These are phyloP conservation scores for Tylopilus vinaceipallidus DNA, from an alignment of 768 basidiomycete species.

Conservation along the genomic window DNA sequence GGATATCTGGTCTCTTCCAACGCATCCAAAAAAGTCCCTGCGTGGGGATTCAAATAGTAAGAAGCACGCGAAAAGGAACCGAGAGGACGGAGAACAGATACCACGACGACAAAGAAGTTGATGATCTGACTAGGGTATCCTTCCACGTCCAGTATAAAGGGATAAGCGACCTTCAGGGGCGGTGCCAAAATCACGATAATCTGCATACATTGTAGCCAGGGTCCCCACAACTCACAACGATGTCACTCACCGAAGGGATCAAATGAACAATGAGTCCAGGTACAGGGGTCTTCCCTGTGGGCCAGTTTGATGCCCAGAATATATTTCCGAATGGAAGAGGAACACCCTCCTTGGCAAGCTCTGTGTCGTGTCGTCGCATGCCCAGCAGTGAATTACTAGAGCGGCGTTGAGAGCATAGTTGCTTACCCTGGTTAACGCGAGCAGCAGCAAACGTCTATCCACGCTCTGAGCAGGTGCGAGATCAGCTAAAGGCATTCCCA, in stretches of 20 bases:
- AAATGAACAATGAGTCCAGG: constrained; percentile 54
- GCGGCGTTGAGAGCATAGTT: neutral
- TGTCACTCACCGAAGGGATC: constrained; percentile 43
- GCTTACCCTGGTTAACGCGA: constrained; percentile 50
- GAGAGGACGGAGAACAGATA: constrained; percentile 29
- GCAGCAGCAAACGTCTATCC: constrained; percentile 48
- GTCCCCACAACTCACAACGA: neutral
- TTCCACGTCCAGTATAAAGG: constrained; percentile 58
- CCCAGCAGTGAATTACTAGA: neutral
- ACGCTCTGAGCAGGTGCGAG: neutral
- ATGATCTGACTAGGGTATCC: constrained; percentile 50
- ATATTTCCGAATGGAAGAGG: constrained; percentile 57
- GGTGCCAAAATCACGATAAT: constrained; percentile 53
- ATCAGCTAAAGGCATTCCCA: too few relatives aligned
- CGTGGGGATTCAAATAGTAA: constrained; percentile 6
- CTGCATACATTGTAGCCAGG: constrained; percentile 27
- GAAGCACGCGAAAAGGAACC: constrained; percentile 20
- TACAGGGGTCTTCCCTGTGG: constrained; percentile 51
- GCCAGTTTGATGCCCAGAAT: constrained; percentile 64
- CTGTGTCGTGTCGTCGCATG: constrained; percentile 20
- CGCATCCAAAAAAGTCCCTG: constrained; percentile 58
- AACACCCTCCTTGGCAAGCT: constrained; percentile 62
- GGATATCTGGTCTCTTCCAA: constrained; percentile 46
- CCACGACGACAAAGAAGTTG: constrained; percentile 51
- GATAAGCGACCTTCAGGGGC: constrained; percentile 51